Conservation (phyloP, 2,329 filamentous ascomycete species). For the Aspergillus oerlinghausenensis region DNA sequence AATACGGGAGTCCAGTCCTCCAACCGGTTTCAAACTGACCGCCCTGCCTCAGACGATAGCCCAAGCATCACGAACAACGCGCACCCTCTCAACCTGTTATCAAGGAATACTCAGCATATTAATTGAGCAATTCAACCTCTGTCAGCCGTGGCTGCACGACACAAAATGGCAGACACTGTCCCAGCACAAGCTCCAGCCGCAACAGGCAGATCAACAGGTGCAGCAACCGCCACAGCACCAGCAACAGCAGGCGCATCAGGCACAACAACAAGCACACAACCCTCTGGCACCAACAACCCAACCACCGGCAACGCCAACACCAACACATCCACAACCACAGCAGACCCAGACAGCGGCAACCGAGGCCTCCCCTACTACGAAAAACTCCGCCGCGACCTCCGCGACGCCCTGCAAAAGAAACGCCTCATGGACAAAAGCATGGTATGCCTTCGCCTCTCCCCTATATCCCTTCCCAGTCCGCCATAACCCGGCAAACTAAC, state of each 20-base stretch:
- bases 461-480: not conserved
- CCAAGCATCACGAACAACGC: not conserved
- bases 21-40: not conserved
- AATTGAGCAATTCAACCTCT: not conserved
- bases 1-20: not conserved
- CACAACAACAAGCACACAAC: constrained; percentile 14
- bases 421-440: constrained; percentile 58
- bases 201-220: constrained; percentile 13
- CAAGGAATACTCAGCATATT: not conserved
- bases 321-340: constrained; percentile 18
- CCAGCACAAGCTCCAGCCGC: constrained; percentile 14
- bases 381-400: constrained; percentile 62
- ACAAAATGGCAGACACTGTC: constrained; percentile 27
- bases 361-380: constrained; percentile 65
- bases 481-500: constrained; percentile 7
- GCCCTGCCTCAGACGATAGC: not conserved
- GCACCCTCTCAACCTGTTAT: not conserved
- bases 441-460: constrained; percentile 29
- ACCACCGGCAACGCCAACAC: constrained; percentile 14
- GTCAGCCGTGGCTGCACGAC: not conserved
- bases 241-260: constrained; percentile 16
- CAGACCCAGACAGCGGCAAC: constrained; percentile 27
- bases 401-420: constrained; percentile 63
- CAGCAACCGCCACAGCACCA: constrained; percentile 10
- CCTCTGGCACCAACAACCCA: constrained; percentile 11